Conservation (phyloP, 768 basidiomycete genomes). For the Termitomyces sp. region DNA sequence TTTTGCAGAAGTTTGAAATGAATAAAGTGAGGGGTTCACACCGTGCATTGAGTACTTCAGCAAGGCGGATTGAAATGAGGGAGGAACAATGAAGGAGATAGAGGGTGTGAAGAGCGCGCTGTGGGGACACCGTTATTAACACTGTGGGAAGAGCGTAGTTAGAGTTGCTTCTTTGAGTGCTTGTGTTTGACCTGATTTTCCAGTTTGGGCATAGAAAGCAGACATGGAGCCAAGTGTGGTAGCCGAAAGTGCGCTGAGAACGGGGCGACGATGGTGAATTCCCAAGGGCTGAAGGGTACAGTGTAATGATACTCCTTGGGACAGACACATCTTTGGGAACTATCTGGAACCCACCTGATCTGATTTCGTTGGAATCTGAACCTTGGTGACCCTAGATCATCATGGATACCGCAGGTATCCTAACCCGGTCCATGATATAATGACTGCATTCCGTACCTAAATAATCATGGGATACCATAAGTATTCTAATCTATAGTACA, state of each 20-base stretch:
- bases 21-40: slow-evolving; percentile 34
- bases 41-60: slow-evolving; percentile 62
- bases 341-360: too few species aligned
- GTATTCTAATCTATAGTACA: too few species aligned
- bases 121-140: slow-evolving; percentile 38
- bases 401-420: too few species aligned
- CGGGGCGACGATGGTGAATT: slow-evolving; percentile 49
- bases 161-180: slow-evolving; percentile 52
- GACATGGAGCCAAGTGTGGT: slow-evolving; percentile 65
- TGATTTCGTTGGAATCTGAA: too few species aligned
- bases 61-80: slow-evolving; percentile 67
- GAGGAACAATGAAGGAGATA: slow-evolving; percentile 71
- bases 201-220: slow-evolving; percentile 58
- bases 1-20: too few species aligned
- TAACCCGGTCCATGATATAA: too few species aligned
- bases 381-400: too few species aligned
- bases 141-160: slow-evolving; percentile 44
- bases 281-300: slow-evolving; percentile 28
- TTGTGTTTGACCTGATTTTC: slow-evolving; percentile 49
- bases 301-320: too few species aligned
- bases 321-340: too few species aligned
- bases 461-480: too few species aligned
- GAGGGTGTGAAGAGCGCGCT: slow-evolving; percentile 57
- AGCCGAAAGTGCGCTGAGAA: slow-evolving; percentile 55
- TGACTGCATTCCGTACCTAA: too few species aligned